Conservation (phyloP, 352 stramenopile genomes). For the Pythium brassicae region DNA sequence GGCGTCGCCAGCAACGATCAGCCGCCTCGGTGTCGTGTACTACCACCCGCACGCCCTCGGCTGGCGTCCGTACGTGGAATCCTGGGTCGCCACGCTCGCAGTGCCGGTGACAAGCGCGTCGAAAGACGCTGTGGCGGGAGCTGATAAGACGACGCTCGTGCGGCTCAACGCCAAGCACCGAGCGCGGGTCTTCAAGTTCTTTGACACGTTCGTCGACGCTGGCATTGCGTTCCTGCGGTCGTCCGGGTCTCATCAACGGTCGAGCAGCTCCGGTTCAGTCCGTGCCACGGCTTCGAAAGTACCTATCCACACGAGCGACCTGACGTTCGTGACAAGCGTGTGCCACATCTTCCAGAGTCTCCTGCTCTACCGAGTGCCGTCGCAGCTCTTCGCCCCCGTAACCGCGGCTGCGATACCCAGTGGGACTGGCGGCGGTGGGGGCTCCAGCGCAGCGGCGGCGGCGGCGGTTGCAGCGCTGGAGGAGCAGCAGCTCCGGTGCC, state of each 20-base stretch:
- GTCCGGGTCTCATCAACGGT: not conserved
- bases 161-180: conserved; percentile 34
- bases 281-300: conserved; percentile 8
- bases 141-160: conserved; percentile 2
- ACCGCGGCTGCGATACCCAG: conserved; percentile 10
- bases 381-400: conserved; percentile 30
- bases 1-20: conserved; percentile 91
- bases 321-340: conserved; percentile 44
- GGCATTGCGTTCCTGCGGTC: conserved; percentile 45
- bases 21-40: conserved; percentile 89
- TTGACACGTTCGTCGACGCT: conserved; percentile 57
- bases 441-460: conserved; percentile 14
- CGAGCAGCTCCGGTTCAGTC: not conserved
- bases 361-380: conserved; percentile 28
- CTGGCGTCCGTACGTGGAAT: conserved; percentile 59
- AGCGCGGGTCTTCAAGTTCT: conserved; percentile 40
- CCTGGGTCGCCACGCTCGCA: conserved; percentile 46
- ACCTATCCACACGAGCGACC: conserved; percentile 41
- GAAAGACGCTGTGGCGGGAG: conserved; percentile 7
- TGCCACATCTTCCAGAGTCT: conserved; percentile 62
- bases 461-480: conserved; percentile 27
- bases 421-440: not conserved
- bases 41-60: conserved; percentile 64
- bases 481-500: conserved; percentile 40
- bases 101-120: conserved; percentile 15